Evolutionary conservation across 345 rosid genomes (phyloP).

Genomic region (Citrus unshiu): DNA sequence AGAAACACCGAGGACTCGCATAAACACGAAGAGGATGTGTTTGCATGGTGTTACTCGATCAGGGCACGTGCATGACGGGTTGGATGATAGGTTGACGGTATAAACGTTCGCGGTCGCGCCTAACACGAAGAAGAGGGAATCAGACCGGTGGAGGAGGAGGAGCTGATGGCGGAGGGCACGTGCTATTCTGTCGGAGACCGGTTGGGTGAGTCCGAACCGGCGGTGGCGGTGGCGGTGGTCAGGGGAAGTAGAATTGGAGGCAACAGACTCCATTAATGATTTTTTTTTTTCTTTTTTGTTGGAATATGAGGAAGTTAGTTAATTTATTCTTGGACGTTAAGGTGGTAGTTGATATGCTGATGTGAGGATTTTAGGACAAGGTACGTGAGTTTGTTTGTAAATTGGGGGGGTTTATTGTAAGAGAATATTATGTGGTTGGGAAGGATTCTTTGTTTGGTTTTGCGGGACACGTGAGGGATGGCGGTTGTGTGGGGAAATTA

Average conservation of each 20-base stretch:
- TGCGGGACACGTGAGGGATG: slow-evolving; percentile 49
- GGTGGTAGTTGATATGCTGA: not conserved
- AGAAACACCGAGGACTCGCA: slow-evolving; percentile 68
- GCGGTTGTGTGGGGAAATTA: slow-evolving; percentile 32
- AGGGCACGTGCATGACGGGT: slow-evolving; percentile 80
- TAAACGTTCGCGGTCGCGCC: slow-evolving; percentile 92
- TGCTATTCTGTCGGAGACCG: slow-evolving; percentile 50
- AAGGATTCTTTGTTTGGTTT: slow-evolving; percentile 45
- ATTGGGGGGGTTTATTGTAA: not conserved
- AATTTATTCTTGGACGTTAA: not conserved
- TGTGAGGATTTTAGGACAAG: not conserved
- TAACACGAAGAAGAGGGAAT: slow-evolving; percentile 55
- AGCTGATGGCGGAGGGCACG: slow-evolving; percentile 72
- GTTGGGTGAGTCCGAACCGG: slow-evolving; percentile 37
- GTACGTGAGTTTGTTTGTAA: not conserved
- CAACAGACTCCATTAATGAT: slow-evolving; percentile 45
- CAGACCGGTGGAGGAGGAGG: slow-evolving; percentile 61
- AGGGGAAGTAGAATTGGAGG: slow-evolving; percentile 34
- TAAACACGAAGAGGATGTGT: slow-evolving; percentile 70
- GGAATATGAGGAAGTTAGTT: not conserved
- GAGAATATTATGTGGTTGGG: slow-evolving; percentile 17
- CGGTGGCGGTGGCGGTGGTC: slow-evolving; percentile 10
- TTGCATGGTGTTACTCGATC: slow-evolving; percentile 87
- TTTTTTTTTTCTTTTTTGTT: too few relatives aligned
- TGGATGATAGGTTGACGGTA: slow-evolving; percentile 51